Percentiles rank a stretch among this genome's conserved stretches.
These are phyloP conservation scores for Cucurbita moschata DNA, from an alignment of 306 rosid species.

Conservation along the genomic window DNA sequence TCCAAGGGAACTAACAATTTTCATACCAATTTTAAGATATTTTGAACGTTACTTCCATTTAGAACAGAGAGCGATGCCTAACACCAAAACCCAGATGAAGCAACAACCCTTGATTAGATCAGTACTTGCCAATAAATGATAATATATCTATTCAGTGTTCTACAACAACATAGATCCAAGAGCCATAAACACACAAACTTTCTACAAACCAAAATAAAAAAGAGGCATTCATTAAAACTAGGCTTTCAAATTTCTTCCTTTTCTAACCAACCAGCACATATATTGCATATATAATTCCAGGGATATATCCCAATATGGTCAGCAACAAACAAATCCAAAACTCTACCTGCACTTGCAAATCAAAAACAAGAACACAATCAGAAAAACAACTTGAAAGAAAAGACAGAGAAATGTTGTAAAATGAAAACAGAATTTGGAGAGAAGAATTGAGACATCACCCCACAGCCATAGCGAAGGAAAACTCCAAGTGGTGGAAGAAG, in stretches of 20 bases:
- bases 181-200: not conserved
- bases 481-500: slow-evolving; percentile 6
- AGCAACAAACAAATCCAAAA: slow-evolving; percentile 8
- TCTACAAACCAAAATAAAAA: not conserved
- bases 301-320: slow-evolving; percentile 9
- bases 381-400: not conserved
- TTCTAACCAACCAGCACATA: not conserved
- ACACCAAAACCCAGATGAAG: not conserved
- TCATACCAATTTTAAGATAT: not conserved
- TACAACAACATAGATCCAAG: not conserved
- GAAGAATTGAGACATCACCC: not conserved
- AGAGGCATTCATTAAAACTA: not conserved
- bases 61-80: not conserved
- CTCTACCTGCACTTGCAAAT: slow-evolving; percentile 7
- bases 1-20: not conserved
- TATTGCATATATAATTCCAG: slow-evolving; percentile 6
- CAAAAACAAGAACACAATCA: not conserved
- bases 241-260: too few species aligned
- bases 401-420: not conserved
- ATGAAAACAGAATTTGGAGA: not conserved
- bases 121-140: not conserved
- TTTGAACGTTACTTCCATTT: not conserved
- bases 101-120: not conserved
- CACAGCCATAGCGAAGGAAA: slow-evolving; percentile 10
- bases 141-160: not conserved